phyloP scores from a whole-genome alignment of 805 yeast species.

The Kluyveromyces aestuarii region DNA sequence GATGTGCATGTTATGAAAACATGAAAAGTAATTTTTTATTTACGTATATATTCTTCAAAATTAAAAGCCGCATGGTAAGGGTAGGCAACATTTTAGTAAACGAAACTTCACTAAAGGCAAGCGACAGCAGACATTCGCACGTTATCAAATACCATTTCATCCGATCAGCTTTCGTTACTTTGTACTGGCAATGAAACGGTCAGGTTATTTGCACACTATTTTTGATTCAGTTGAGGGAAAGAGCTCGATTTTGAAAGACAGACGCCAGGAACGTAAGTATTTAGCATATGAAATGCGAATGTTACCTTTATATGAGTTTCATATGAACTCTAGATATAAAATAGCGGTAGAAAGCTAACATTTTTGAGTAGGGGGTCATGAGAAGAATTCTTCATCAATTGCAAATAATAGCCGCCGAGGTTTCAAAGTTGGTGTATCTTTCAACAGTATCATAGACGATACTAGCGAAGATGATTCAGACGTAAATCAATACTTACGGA shows the following conservation, averaged over 20 bases:
- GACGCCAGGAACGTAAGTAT: neutral
- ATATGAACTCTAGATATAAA: neutral
- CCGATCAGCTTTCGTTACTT: neutral
- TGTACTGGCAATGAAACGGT: neutral
- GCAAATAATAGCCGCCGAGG: conserved; percentile 10
- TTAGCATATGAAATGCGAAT: neutral
- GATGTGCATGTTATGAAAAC: too few relatives aligned
- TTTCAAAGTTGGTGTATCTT: conserved; percentile 12
- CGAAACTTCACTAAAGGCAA: too few relatives aligned
- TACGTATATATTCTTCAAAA: too few relatives aligned
- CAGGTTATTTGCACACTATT: neutral
- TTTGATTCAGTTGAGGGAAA: neutral
- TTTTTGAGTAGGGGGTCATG: neutral
- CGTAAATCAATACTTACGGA: neutral
- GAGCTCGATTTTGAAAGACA: neutral
- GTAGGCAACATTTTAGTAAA: too few relatives aligned
- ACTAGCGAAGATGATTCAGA: conserved; percentile 6
- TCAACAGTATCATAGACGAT: conserved; percentile 20
- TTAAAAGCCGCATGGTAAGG: too few relatives aligned
- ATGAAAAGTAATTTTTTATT: too few relatives aligned
- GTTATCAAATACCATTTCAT: too few relatives aligned
- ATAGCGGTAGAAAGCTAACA: neutral
- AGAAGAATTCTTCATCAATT: neutral
- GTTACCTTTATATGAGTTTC: neutral
- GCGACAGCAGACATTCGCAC: too few relatives aligned